Base-by-base conservation (phyloP, 2,329 filamentous ascomycete species). In the Microcyclospora tardicrescens region DNA sequence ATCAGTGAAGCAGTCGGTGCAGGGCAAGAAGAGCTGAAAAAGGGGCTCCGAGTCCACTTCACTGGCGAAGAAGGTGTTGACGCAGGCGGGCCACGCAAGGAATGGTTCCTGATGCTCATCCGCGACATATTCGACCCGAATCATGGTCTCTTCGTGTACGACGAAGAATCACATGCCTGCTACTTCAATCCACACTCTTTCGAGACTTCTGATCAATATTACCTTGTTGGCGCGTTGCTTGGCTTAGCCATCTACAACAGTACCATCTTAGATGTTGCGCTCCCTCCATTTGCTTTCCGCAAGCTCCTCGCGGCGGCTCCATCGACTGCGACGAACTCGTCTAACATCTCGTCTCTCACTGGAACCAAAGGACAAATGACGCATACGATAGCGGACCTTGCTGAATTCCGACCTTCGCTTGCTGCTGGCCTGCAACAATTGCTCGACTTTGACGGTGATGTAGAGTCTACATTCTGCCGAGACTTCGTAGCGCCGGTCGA, bases 211-310 rank as follows among this genome's bases (percentile, higher is more conserved):
- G 85, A 94, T 54, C 85, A 93, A 48, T 95, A 84, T 60, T 93
- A 91, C 56, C 70, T 94, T 15, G 82, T 95, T 19, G 87, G 87
- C 1, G 84, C 91, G 10, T 71, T 94, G 6, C 71, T 95, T 39
- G 87, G 87, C 1, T 67, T 95, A 42, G 87, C 87, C 11, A 93
- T 95, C 44, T 93, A 94, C 63, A 94, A 95, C 60, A 93, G 84
- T 2, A 94, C 84, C 0, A 94, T 94, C 48, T 67, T 95, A 13
- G 87, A 94, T 55, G 74, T 94, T 35, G 82, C 84, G 2, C 71
- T 95, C 14, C 87, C 87, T 1, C 83, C 86, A 0, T 93, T 94
- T 57, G 80, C 83, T 1, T 95, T 93, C 56, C 79, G 84, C 47
- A 94, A 93, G 58, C 71, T 95, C 14, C 69, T 94, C 31, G 77